Conservation (phyloP, 2,329 filamentous ascomycete species). For the Aaosphaeria pasadenensis region DNA sequence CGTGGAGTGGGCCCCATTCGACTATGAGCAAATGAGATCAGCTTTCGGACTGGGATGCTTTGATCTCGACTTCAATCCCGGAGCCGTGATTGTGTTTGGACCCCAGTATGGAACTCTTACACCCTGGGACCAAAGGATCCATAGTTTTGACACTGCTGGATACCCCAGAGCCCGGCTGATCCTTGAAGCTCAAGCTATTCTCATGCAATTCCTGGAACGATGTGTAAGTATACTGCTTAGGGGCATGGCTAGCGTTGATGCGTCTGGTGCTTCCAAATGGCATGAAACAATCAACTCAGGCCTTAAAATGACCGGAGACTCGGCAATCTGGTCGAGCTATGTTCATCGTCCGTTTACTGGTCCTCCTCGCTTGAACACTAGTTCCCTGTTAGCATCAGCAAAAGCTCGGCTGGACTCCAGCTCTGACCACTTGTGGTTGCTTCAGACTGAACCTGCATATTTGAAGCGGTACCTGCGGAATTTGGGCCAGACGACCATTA, state of each 20-base stretch:
- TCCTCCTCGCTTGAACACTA: conserved; percentile 12
- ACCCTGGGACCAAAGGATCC: conserved; percentile 10
- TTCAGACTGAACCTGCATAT: conserved; percentile 20
- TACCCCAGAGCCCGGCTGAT: conserved; percentile 16
- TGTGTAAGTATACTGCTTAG: conserved; percentile 8
- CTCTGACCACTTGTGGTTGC: conserved; percentile 16
- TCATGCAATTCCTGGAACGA: conserved; percentile 10
- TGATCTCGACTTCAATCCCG: conserved; percentile 3
- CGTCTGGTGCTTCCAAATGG: conserved; percentile 3
- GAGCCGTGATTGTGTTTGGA: conserved; percentile 5
- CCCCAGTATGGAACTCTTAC: conserved; percentile 2
- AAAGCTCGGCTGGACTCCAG: conserved; percentile 9
- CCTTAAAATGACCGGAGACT: conserved; percentile 5
- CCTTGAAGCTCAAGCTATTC: conserved; percentile 13
- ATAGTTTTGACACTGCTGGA: conserved; percentile 13
- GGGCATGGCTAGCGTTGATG: not conserved
- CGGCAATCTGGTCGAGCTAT: conserved; percentile 9
- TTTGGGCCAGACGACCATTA: conserved; percentile 2
- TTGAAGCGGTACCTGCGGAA: conserved; percentile 7
- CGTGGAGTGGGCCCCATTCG: conserved; percentile 5
- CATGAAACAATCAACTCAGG: conserved; percentile 1
- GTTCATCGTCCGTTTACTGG: conserved; percentile 9
- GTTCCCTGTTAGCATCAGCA: conserved; percentile 6
- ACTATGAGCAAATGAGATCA: conserved; percentile 1
- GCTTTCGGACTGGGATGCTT: conserved; percentile 1